Evolutionary conservation across 2,329 filamentous ascomycete species (phyloP).

Genomic region (Fusarium circinatum): DNA sequence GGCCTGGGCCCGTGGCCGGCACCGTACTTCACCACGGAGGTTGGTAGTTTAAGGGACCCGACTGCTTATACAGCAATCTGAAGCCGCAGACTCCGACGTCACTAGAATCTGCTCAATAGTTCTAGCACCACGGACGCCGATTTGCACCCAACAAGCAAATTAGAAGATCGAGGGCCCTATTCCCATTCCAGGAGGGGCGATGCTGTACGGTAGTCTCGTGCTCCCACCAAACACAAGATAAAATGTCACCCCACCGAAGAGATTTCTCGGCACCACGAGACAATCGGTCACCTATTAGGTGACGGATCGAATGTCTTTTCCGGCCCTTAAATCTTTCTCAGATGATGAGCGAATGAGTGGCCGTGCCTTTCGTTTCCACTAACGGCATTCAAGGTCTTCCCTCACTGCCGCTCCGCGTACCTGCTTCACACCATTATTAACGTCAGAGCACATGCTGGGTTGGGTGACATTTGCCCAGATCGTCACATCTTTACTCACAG

Average conservation of each 20-base stretch:
- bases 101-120: conserved; percentile 38
- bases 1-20: conserved; percentile 38
- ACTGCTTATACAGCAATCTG: conserved; percentile 41
- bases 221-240: conserved; percentile 31
- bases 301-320: conserved; percentile 42
- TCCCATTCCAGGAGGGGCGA: conserved; percentile 35
- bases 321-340: conserved; percentile 21
- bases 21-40: conserved; percentile 30
- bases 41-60: conserved; percentile 31
- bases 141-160: conserved; percentile 35
- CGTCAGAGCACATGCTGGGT: conserved; percentile 39
- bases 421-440: conserved; percentile 31
- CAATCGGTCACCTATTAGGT: conserved; percentile 42
- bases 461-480: conserved; percentile 39
- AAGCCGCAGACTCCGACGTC: conserved; percentile 40
- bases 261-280: conserved; percentile 46
- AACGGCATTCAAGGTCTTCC: conserved; percentile 2
- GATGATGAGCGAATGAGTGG: conserved; percentile 35
- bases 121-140: conserved; percentile 41
- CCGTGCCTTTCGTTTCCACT: conserved; percentile 20
- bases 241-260: conserved; percentile 45
- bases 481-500: conserved; percentile 38
- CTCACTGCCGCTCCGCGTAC: conserved; percentile 26
- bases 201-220: conserved; percentile 40
- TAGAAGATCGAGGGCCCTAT: conserved; percentile 24